These are phyloP conservation scores for Leccinum obscurum DNA, from an alignment of 768 basidiomycete genomes.

Conservation along the genomic window DNA sequence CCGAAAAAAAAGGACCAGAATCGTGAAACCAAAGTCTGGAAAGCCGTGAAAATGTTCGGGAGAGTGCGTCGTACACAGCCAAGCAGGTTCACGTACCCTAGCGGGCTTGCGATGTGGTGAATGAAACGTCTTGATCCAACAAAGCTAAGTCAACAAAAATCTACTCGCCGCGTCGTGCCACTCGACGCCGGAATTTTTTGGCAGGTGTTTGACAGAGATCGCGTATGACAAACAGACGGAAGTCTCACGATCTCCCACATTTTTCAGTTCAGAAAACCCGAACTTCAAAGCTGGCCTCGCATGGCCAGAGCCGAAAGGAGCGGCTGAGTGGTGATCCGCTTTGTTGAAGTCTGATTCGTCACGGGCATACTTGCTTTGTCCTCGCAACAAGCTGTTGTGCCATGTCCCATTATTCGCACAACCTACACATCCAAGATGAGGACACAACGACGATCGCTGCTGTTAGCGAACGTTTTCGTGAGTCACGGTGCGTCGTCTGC, in stretches of 20 bases:
- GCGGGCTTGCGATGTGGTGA: neutral
- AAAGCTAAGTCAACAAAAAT: neutral
- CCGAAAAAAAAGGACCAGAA: neutral
- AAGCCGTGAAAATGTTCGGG: no score
- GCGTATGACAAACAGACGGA: conserved; percentile 13
- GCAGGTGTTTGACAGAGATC: conserved; percentile 21
- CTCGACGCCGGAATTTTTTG: conserved; percentile 8
- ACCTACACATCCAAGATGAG: conserved; percentile 3
- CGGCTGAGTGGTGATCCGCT: conserved; percentile 9
- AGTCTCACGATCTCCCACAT: conserved; percentile 18
- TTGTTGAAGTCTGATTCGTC: conserved; percentile 18
- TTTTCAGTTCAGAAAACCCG: conserved; percentile 2
- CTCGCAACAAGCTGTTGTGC: no score
- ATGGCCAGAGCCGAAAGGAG: neutral
- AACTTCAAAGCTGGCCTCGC: neutral
- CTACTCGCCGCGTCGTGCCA: conserved; percentile 10
- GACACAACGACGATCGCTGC: no score
- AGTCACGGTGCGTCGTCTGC: no score
- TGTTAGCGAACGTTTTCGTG: no score
- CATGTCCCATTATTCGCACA: neutral
- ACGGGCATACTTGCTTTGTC: conserved; percentile 11
- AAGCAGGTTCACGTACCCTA: conserved; percentile 8
- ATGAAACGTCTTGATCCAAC: neutral
- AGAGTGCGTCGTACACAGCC: neutral
- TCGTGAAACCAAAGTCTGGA: no score